Evolutionary conservation across 768 basidiomycete genomes (phyloP).

Genomic region (Tephrocybe sp.): DNA sequence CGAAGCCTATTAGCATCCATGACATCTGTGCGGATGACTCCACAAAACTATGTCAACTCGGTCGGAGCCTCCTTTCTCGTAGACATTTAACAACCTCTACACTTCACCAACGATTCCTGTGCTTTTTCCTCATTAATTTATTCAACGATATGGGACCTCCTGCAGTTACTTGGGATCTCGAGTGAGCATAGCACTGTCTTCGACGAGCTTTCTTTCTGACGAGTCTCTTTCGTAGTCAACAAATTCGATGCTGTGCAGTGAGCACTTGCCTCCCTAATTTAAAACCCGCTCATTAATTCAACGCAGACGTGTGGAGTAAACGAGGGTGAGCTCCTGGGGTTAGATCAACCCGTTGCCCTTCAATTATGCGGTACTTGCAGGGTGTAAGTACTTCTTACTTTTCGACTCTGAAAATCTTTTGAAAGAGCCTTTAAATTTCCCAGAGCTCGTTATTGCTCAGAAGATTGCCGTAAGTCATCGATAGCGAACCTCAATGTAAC

Average conservation of each 20-base stretch:
- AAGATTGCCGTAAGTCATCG: slow-evolving; percentile 4
- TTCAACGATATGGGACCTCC: too few relatives aligned
- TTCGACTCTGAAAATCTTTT: too few relatives aligned
- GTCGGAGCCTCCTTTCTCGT: too few relatives aligned
- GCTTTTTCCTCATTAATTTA: too few relatives aligned
- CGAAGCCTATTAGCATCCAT: too few relatives aligned
- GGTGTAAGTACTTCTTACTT: neutral
- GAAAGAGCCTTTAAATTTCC: neutral
- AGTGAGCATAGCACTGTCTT: too few relatives aligned
- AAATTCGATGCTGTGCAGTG: slow-evolving; percentile 6
- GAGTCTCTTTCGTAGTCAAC: neutral
- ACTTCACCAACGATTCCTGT: too few relatives aligned
- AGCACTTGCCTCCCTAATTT: neutral
- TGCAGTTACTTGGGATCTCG: too few relatives aligned
- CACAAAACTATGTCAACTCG: too few relatives aligned
- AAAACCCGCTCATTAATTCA: neutral
- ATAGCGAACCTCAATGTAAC: neutral
- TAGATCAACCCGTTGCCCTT: neutral
- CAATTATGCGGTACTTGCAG: slow-evolving; percentile 5
- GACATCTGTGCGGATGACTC: too few relatives aligned
- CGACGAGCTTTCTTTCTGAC: too few relatives aligned
- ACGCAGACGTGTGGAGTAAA: slow-evolving; percentile 4
- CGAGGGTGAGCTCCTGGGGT: neutral
- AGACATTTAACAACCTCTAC: too few relatives aligned
- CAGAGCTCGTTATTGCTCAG: slow-evolving; percentile 8